phyloP scores from a whole-genome alignment of 2,329 filamentous ascomycete species.

The Clarireedia paspali region DNA sequence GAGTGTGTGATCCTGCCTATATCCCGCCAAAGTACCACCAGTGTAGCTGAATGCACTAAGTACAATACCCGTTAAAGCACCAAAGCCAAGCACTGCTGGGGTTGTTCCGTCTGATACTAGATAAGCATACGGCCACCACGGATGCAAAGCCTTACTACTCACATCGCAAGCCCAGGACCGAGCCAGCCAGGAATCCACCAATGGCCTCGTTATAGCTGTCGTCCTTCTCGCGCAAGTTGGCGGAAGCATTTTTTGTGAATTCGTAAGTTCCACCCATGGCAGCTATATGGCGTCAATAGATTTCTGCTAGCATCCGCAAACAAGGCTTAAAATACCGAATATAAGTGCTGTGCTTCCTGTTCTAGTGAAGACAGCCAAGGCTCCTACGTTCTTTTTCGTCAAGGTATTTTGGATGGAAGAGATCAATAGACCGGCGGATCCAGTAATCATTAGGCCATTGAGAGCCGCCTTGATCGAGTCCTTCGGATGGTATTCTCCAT shows the following conservation, averaged over 20 bases:
- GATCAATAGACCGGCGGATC: constrained; percentile 60
- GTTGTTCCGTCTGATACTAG: constrained; percentile 47
- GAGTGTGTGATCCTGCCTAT: constrained; percentile 39
- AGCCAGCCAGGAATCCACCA: constrained; percentile 58
- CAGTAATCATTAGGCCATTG: constrained; percentile 57
- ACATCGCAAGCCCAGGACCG: constrained; percentile 55
- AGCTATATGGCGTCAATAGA: constrained; percentile 36
- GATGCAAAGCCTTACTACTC: constrained; percentile 17
- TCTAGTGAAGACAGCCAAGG: constrained; percentile 71
- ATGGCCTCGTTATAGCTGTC: constrained; percentile 57
- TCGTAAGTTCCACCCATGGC: constrained; percentile 61
- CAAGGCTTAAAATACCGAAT: constrained; percentile 41
- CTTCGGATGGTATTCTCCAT: constrained; percentile 57
- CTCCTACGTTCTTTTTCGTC: constrained; percentile 71
- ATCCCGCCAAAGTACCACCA: constrained; percentile 48
- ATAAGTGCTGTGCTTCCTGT: constrained; percentile 66
- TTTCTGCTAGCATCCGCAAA: background rate
- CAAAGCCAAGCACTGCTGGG: constrained; percentile 58
- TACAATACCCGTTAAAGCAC: constrained; percentile 45
- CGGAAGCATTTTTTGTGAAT: constrained; percentile 56
- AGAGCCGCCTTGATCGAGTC: constrained; percentile 65
- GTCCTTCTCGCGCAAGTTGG: constrained; percentile 62
- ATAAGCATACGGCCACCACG: background rate
- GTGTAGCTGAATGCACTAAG: constrained; percentile 57
- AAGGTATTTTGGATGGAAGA: constrained; percentile 83